phyloP scores from a whole-genome alignment of 1,284 basidiomycete species.

The Apiotrichum montevideense region DNA sequence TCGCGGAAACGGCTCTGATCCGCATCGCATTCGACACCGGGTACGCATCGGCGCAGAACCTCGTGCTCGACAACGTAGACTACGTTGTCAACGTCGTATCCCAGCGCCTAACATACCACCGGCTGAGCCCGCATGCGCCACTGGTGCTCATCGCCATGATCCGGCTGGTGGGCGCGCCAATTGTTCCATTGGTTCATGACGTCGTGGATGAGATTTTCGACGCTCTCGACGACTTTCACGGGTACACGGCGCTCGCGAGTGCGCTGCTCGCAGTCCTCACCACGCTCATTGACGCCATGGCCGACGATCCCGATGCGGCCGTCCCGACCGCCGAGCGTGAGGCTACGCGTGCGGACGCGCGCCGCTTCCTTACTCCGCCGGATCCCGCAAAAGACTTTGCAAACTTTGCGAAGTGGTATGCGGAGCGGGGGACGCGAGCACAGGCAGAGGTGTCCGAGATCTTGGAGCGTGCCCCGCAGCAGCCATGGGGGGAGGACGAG shows the following conservation, averaged over 20 bases:
- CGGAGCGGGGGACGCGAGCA: slow-evolving; percentile 49
- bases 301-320: slow-evolving; percentile 56
- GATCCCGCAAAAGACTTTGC: slow-evolving; percentile 41
- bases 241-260: slow-evolving; percentile 57
- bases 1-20: slow-evolving; percentile 63
- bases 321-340: slow-evolving; percentile 18
- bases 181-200: slow-evolving; percentile 79
- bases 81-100: slow-evolving; percentile 85
- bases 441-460: slow-evolving; percentile 48
- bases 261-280: slow-evolving; percentile 62
- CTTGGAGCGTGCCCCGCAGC: slow-evolving; percentile 59
- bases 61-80: slow-evolving; percentile 86
- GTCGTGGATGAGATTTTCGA: slow-evolving; percentile 94
- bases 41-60: slow-evolving; percentile 73
- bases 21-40: slow-evolving; percentile 64
- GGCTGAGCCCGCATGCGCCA: slow-evolving; percentile 57
- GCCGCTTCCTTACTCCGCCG: slow-evolving; percentile 45
- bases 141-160: slow-evolving; percentile 72
- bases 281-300: slow-evolving; percentile 77
- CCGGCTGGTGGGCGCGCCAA: slow-evolving; percentile 71
- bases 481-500: slow-evolving; percentile 27
- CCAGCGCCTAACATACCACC: slow-evolving; percentile 65
- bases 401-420: slow-evolving; percentile 61
- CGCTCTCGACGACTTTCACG: slow-evolving; percentile 85
- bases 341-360: slow-evolving; percentile 24